Evolutionary conservation across 163 green algal species (phyloP).

Genomic region (Prototheca stagnorum): DNA sequence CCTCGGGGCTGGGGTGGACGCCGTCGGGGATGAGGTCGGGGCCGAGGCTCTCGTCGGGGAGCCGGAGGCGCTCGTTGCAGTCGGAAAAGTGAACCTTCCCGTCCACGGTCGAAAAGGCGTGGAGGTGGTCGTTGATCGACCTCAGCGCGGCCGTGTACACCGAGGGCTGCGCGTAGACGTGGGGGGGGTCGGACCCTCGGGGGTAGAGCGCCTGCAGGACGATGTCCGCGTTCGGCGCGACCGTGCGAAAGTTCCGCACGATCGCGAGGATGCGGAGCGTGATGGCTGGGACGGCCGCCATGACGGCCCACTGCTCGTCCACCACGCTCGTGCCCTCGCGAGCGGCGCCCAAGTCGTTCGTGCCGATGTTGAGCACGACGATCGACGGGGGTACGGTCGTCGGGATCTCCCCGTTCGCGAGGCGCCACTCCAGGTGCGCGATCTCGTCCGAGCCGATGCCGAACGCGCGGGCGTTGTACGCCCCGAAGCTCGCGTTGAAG

Average conservation of each 20-base stretch:
- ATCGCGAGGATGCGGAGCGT: conserved; percentile 2
- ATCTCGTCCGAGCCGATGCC: conserved; percentile 18
- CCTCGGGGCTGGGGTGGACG: conserved; percentile 9
- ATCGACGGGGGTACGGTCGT: conserved; percentile 7
- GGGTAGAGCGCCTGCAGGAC: conserved; percentile 20
- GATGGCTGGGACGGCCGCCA: conserved; percentile 4
- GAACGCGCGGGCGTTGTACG: conserved; percentile 3
- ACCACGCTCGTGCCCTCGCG: background rate
- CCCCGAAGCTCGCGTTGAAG: background rate
- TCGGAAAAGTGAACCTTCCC: conserved; percentile 11
- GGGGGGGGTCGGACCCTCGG: conserved; percentile 1
- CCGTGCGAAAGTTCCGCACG: conserved; percentile 3
- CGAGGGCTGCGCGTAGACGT: conserved; percentile 6
- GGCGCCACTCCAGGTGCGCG: conserved; percentile 19
- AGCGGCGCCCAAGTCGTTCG: conserved; percentile 21
- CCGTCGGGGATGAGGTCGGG: conserved; percentile 13
- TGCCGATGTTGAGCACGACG: conserved; percentile 23
- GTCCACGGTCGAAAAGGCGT: conserved; percentile 1
- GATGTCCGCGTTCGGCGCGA: conserved; percentile 11
- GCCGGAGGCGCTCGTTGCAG: conserved; percentile 8
- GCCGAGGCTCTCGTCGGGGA: background rate
- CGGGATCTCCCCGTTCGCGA: conserved; percentile 18
- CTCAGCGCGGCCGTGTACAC: conserved; percentile 6
- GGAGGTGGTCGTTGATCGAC: conserved; percentile 9
- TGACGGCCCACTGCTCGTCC: background rate